These are phyloP conservation scores for Leptographium radiaticola DNA, from an alignment of 2,329 filamentous ascomycete species.

Conservation along the genomic window DNA sequence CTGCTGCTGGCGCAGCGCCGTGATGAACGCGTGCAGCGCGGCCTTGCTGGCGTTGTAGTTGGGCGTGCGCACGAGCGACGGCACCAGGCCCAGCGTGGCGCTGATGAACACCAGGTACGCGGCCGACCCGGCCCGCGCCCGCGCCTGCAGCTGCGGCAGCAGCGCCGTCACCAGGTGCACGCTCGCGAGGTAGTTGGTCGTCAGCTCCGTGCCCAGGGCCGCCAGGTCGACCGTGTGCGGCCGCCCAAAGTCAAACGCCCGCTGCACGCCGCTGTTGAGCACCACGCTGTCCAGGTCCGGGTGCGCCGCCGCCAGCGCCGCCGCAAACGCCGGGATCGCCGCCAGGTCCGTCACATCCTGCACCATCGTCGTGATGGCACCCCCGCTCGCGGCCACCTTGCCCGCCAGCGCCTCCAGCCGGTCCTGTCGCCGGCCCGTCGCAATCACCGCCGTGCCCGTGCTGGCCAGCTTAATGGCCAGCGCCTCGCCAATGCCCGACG, in stretches of 20 bases:
- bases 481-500: conserved; percentile 34
- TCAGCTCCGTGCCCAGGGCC: conserved; percentile 25
- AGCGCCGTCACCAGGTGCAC: conserved; percentile 30
- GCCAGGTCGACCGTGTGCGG: conserved; percentile 26
- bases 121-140: background rate
- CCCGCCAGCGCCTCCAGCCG: conserved; percentile 26
- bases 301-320: conserved; percentile 20
- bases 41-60: conserved; percentile 37
- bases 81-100: conserved; percentile 23
- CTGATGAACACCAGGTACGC: conserved; percentile 16
- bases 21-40: conserved; percentile 30
- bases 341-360: conserved; percentile 29
- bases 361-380: conserved; percentile 13
- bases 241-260: conserved; percentile 26
- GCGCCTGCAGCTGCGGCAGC: conserved; percentile 26
- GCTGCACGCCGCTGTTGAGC: conserved; percentile 36
- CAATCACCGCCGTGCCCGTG: conserved; percentile 29
- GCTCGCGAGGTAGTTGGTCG: conserved; percentile 30
- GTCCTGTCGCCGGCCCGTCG: conserved; percentile 32
- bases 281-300: conserved; percentile 37
- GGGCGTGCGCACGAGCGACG: conserved; percentile 26
- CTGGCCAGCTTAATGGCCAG: conserved; percentile 24
- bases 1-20: conserved; percentile 32
- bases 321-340: conserved; percentile 20
- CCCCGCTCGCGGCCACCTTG: conserved; percentile 3